Base-by-base conservation (phyloP, 257 asterid genomes). In the Pogostemon cablin region DNA sequence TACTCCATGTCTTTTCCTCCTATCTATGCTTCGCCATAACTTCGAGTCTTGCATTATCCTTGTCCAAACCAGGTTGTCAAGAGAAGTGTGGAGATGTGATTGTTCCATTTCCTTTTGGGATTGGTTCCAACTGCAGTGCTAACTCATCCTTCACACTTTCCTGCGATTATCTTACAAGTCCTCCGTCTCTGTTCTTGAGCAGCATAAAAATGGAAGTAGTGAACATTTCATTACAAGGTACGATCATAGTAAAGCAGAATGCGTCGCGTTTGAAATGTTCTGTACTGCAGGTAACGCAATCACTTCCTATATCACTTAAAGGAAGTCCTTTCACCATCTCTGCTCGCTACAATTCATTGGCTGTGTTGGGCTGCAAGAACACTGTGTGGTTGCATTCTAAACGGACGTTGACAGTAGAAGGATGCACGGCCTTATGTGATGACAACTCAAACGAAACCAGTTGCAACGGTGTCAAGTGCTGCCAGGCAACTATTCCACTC, bases 81-180 rank as follows among this genome's bases (percentile, higher is more conserved):
- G 75, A 65, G 1, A 65, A 38, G 69, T 83, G 88, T 25, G 86
- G 86, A 8, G 76, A 71, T 9, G 44, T 83, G 39, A 76, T 77
- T 5, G 76, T 83, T 56, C 86, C 82, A 0, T 83, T 73, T 48
- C 88, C 88, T 34, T 83, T 83, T 10, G 88, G 88, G 4, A 66
- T 83, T 9, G 85, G 81, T 39, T 32, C 80, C 4, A 3, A 38
- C 2, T 83, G 88, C 73, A 72, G 78, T 38, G 62, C 57, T 4
- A 78, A 69, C 25, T 70, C 87, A 2, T 75, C 76, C 2, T 83
- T 77, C 69, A 39, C 64, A 1, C 38, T 81, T n/a, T 54, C 9
- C 25, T 81, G 88, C 64, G 15, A 15, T 15, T 15, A 15, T 15
- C 15, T 15, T 69, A 58, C 32, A 46, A 76, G 12, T 49, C 48